phyloP scores from a whole-genome alignment of 2,329 filamentous ascomycete genomes.

The Xylariaceae sp. region DNA sequence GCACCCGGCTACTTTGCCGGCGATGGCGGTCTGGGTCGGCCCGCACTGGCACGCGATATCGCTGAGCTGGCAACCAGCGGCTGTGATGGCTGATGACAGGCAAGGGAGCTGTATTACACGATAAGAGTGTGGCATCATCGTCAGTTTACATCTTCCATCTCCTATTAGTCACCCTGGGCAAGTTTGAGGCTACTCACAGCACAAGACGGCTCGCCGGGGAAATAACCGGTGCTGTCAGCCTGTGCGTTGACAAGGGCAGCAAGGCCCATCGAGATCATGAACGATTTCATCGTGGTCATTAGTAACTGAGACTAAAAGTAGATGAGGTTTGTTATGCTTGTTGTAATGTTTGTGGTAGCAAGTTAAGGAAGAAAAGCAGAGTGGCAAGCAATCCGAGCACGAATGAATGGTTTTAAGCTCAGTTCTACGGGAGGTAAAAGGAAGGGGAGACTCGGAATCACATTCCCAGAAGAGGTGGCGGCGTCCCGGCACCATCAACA shows the following conservation, averaged over 20 bases:
- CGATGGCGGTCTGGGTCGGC: constrained; percentile 29
- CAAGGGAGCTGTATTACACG: constrained; percentile 36
- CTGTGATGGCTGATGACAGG: constrained; percentile 40
- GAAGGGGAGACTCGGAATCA: no score
- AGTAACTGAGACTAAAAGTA: no score
- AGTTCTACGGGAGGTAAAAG: no score
- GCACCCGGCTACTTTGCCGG: constrained; percentile 11
- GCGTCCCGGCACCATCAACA: no score
- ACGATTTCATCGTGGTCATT: constrained; percentile 30
- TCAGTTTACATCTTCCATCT: no score
- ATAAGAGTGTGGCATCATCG: not conserved
- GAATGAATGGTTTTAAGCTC: no score
- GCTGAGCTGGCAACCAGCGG: constrained; percentile 40
- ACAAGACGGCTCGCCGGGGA: constrained; percentile 33
- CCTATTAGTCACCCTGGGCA: no score
- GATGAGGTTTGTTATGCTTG: no score
- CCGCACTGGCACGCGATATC: constrained; percentile 50
- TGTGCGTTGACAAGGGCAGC: constrained; percentile 30
- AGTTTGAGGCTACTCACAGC: constrained; percentile 32
- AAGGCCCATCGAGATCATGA: constrained; percentile 20
- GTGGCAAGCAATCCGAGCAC: no score
- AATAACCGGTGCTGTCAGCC: constrained; percentile 21
- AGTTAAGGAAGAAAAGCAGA: no score
- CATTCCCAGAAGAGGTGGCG: no score
- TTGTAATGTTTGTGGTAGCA: no score